These are phyloP conservation scores for Prorocentrum cordatum DNA, from an alignment of 169 alveolate species.

Conservation along the genomic window DNA sequence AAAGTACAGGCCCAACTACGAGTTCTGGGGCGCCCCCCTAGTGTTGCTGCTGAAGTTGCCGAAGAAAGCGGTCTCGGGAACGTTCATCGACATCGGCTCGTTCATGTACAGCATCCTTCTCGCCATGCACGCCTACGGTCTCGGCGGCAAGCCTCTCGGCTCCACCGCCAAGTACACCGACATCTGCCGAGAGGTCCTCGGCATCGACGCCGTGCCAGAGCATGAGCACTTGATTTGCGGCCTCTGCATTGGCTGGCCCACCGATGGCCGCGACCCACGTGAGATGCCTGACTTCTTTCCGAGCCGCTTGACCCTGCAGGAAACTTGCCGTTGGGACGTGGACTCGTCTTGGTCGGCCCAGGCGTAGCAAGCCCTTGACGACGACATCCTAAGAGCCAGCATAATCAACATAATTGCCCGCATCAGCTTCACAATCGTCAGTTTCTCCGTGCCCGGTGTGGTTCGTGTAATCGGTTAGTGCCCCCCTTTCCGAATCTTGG, in stretches of 20 bases:
- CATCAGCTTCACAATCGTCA: too few relatives aligned
- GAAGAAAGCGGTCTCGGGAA: background rate
- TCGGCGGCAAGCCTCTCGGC: conserved; percentile 64
- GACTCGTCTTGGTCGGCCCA: too few relatives aligned
- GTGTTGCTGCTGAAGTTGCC: background rate
- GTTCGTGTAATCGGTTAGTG: too few relatives aligned
- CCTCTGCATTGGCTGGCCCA: conserved; percentile 60
- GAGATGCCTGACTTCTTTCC: conserved; percentile 63
- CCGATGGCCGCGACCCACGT: conserved; percentile 58
- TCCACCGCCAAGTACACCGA: conserved; percentile 63
- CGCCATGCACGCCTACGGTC: conserved; percentile 55
- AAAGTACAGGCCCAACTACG: conserved; percentile 61
- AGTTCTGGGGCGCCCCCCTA: conserved; percentile 2
- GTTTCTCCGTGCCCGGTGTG: too few relatives aligned
- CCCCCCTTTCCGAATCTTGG: too few relatives aligned
- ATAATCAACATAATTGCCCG: too few relatives aligned
- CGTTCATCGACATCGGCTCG: conserved; percentile 49
- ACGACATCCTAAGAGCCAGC: too few relatives aligned
- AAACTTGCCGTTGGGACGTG: too few relatives aligned
- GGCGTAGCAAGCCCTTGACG: too few relatives aligned
- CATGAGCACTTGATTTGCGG: background rate
- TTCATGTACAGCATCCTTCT: conserved; percentile 41
- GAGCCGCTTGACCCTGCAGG: conserved; percentile 48
- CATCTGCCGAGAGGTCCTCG: conserved; percentile 28
- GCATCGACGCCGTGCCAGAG: conserved; percentile 20